A percentile compares a stretch with the other conserved stretches of the same genome.
These are phyloP conservation scores for Kodamaea kaohsiungensis DNA, from an alignment of 805 yeast species.

Conservation along the genomic window DNA sequence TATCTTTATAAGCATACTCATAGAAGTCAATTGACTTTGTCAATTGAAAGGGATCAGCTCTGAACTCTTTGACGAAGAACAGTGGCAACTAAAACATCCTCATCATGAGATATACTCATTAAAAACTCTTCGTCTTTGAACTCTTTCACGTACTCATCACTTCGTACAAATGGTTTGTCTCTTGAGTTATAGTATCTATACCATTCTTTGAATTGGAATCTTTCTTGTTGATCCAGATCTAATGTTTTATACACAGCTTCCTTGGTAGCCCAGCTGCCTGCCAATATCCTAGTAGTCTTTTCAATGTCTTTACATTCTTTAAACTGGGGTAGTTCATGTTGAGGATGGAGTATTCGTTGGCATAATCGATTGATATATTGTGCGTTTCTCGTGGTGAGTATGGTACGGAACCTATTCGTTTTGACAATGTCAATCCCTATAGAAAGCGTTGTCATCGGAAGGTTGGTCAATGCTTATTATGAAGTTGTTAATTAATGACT, in stretches of 20 bases:
- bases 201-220: constrained; percentile 63
- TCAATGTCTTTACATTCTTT: constrained; percentile 18
- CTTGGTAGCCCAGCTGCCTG: constrained; percentile 70
- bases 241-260: constrained; percentile 73
- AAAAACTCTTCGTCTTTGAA: constrained; percentile 47
- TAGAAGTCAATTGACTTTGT: too few relatives aligned
- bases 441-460: background rate
- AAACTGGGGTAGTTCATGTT: constrained; percentile 41
- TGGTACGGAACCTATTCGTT: constrained; percentile 44
- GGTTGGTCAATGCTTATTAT: background rate
- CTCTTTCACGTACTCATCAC: constrained; percentile 24
- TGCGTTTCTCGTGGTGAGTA: constrained; percentile 38
- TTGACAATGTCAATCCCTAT: constrained; percentile 60
- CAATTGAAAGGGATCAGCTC: too few relatives aligned
- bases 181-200: constrained; percentile 39
- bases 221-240: constrained; percentile 47
- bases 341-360: constrained; percentile 52
- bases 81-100: constrained; percentile 55
- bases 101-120: constrained; percentile 65
- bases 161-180: constrained; percentile 48
- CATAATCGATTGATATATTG: constrained; percentile 40
- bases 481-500: background rate
- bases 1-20: too few relatives aligned
- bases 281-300: constrained; percentile 37
- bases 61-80: constrained; percentile 33